Evolutionary conservation across 306 rosid species (phyloP), one percentile per base, ranked within the genome.

Genomic region (Rosa multiflora): DNA sequence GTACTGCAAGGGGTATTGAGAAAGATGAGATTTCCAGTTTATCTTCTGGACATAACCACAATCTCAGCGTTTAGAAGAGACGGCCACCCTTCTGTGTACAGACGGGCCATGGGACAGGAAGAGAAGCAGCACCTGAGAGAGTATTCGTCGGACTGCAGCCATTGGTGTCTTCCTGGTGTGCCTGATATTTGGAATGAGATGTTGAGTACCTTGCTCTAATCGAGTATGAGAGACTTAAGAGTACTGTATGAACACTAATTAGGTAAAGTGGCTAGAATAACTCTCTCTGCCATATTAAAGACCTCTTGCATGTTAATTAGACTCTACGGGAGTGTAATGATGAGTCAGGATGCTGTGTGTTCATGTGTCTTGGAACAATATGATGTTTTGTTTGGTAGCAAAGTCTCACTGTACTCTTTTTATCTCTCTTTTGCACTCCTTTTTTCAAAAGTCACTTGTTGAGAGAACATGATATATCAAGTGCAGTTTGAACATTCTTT

Each of bases 131-230:
- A 88, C 83, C 83, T 64, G 67, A 82, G 78, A 67, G 86, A 81
- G 56, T 77, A 86, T 80, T 87, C 97, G 64, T 91, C 99, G 75
- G 99, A 95, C 86, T 95, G 99, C 87, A 95, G 97, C 91, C 99
- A 95, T 51, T 95, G 99, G 98, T 95, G 99, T 82, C 97, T 95
- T 51, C 99, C 99, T 70, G 99, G 99, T 68, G 99, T 95, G 75
- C 99, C 99, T 79, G 99, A 95, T 75, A 77, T 73, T 67, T 95
- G 99, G 99, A 95, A 95, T 82, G 99, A 95, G 84, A 86, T 95
- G 91, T 71, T 95, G 67, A 92, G 40, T 83, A 92, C 91, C 63
- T 85, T 90, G 87, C 89, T 95, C 63, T 91, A 5, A 61, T 12
- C 39, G 76, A 85, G 68, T 70, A 74, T 53, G 70, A 29, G 37